phyloP scores from a whole-genome alignment of 805 yeast species.

The Maudiozyma barnettii region DNA sequence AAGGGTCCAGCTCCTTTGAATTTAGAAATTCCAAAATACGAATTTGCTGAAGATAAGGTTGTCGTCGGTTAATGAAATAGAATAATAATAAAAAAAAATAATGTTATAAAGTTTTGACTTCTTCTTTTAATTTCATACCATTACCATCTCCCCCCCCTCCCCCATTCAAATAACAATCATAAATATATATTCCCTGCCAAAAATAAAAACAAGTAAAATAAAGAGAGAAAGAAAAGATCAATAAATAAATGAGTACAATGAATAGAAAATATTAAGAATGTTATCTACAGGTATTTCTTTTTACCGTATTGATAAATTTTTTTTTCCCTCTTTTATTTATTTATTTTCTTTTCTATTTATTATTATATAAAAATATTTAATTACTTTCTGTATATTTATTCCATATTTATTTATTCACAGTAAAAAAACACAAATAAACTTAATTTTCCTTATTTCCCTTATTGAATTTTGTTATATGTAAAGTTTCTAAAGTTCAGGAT shows the following conservation, averaged over 20 bases:
- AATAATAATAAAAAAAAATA: neutral
- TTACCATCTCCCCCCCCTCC: neutral
- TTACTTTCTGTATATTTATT: constrained; percentile 3
- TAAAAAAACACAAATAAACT: neutral
- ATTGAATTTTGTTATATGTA: neutral
- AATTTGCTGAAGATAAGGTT: constrained; percentile 74
- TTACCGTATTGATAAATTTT: no score
- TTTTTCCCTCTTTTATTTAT: constrained; percentile 1
- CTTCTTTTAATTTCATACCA: neutral
- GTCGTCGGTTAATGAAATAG: constrained; percentile 64
- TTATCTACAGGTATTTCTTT: no score
- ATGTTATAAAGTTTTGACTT: neutral
- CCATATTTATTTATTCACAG: constrained; percentile 2
- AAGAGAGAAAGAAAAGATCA: no score
- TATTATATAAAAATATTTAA: constrained; percentile 1
- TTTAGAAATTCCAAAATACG: constrained; percentile 91
- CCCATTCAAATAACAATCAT: neutral
- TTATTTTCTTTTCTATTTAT: constrained; percentile 1
- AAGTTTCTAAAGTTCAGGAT: constrained; percentile 11
- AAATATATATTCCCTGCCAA: neutral
- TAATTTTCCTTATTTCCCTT: neutral
- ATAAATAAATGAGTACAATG: no score
- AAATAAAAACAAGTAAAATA: neutral
- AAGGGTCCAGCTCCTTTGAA: constrained; percentile 99
- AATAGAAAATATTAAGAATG: no score